Conservation (phyloP, 257 asterid genomes). For the Ajuga chamaepitys region DNA sequence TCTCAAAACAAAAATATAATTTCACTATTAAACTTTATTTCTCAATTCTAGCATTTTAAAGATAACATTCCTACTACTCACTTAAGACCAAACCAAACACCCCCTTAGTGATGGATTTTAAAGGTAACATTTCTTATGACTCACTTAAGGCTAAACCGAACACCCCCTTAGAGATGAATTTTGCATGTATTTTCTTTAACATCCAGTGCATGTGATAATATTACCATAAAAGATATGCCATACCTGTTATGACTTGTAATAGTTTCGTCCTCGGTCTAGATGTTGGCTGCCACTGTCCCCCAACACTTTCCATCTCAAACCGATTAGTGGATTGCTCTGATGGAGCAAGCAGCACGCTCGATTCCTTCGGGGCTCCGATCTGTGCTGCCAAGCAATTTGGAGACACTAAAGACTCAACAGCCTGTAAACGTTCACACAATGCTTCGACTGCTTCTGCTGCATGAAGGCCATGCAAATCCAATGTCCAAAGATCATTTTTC, state of each 20-base stretch:
- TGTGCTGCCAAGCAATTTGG: slow-evolving; percentile 15
- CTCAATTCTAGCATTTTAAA: too few species aligned
- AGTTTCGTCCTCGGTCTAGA: slow-evolving; percentile 35
- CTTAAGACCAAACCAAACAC: too few species aligned
- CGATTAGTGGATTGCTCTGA: slow-evolving; percentile 21
- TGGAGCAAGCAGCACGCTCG: slow-evolving; percentile 21
- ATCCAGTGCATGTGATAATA: neutral
- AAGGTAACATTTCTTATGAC: too few species aligned
- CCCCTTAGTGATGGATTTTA: too few species aligned
- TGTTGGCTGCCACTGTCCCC: slow-evolving; percentile 24
- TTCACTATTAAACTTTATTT: too few species aligned
- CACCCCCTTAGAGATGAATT: neutral
- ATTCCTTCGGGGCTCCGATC: slow-evolving; percentile 18
- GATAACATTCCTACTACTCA: too few species aligned
- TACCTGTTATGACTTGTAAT: slow-evolving; percentile 93
- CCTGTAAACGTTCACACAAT: slow-evolving; percentile 52
- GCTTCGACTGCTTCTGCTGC: slow-evolving; percentile 86
- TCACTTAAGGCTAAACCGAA: too few species aligned
- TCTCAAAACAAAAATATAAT: too few species aligned
- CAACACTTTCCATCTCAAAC: slow-evolving; percentile 21
- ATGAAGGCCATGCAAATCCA: slow-evolving; percentile 97
- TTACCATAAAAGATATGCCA: too few species aligned
- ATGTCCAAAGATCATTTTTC: slow-evolving; percentile 63
- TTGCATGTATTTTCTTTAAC: neutral
- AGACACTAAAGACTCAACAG: slow-evolving; percentile 45